Evolutionary conservation across 306 rosid genomes (phyloP).

Genomic region (Styphnolobium japonicum): DNA sequence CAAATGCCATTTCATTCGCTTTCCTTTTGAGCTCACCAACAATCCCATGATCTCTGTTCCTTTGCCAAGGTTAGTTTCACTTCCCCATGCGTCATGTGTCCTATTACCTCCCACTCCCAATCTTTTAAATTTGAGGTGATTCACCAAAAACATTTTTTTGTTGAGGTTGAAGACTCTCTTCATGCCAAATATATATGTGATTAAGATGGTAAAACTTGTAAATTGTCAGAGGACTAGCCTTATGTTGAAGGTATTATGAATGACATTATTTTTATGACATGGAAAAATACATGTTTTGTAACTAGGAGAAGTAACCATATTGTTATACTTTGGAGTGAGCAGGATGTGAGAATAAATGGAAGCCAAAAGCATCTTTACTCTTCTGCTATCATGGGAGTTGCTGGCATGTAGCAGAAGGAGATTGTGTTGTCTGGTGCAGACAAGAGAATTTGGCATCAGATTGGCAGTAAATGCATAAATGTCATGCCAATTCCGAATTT

Average conservation of each 20-base stretch:
- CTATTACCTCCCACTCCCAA: no score
- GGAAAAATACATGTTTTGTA: conserved; percentile 50
- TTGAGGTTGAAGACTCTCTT: no score
- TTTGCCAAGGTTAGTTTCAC: no score
- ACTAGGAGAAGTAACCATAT: conserved; percentile 72
- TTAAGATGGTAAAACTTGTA: conserved; percentile 51
- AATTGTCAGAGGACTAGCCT: conserved; percentile 60
- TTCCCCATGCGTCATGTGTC: no score
- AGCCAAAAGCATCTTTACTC: conserved; percentile 56
- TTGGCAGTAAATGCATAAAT: conserved; percentile 79
- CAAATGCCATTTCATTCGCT: no score
- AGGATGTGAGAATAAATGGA: conserved; percentile 49
- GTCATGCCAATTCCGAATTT: conserved; percentile 60
- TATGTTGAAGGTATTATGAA: conserved; percentile 65
- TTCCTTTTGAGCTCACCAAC: no score
- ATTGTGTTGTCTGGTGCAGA: conserved; percentile 68
- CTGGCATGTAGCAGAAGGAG: conserved; percentile 63
- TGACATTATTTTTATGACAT: conserved; percentile 55
- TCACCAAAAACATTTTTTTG: no score
- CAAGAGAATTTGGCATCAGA: conserved; percentile 61
- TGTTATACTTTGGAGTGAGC: conserved; percentile 59
- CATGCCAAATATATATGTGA: conserved; percentile 8
- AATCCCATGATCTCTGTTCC: no score
- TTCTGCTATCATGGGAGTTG: conserved; percentile 77
- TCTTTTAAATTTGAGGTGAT: no score